Evolutionary conservation across 2,329 filamentous ascomycete species (phyloP), one percentile per base, ranked within the genome.

Genomic region (Cercospora sojina): DNA sequence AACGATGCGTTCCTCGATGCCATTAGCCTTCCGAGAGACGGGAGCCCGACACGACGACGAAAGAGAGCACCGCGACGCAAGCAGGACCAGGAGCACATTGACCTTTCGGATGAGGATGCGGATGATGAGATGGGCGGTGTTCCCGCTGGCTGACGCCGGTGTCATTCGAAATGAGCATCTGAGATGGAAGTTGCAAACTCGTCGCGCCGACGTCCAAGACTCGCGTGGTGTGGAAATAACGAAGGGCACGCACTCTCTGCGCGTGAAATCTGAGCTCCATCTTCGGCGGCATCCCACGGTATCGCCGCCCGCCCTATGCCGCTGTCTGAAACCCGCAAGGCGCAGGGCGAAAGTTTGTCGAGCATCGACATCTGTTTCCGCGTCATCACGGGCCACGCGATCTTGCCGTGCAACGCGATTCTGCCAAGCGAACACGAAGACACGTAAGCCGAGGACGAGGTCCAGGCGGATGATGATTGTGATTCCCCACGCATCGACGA

Each of bases 1-100:
- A 83, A 87, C 68, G 83, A 85, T 62, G 80, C 86, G 59, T 90
- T 88, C 76, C 78, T 90, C 58, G 87, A 90, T 76, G 81, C 80
- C 8, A 87, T 90, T 76, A 88, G 86, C 74, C 84, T 85, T n/a
- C 79, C 80, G 18, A 76, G 79, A 25, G 73, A 77, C 31, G 78
- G 79, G 29, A 78, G 77, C 27, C 75, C 75, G 9, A 78, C 76
- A 32, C 72, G 75, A 49, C 74, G 74, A 66, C 79, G 79, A 71
- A 83, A 79, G 74, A 72, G 77, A 43, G 69, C 72, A n/a, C 58
- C 74, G 13, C 66, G 71, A 47, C 59, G 65, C 29, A 73, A 72
- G 64, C 47, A 62, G 47, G 27, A 51, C 47, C 38, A 25, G 31
- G 68, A 73, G 23, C 66, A 68, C 5, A 67, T 73, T 16, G 69